A percentile compares a stretch with the other conserved stretches of the same genome.
phyloP scores from a whole-genome alignment of 495 filamentous ascomycete genomes.

The Tuber microsphaerosporum region DNA sequence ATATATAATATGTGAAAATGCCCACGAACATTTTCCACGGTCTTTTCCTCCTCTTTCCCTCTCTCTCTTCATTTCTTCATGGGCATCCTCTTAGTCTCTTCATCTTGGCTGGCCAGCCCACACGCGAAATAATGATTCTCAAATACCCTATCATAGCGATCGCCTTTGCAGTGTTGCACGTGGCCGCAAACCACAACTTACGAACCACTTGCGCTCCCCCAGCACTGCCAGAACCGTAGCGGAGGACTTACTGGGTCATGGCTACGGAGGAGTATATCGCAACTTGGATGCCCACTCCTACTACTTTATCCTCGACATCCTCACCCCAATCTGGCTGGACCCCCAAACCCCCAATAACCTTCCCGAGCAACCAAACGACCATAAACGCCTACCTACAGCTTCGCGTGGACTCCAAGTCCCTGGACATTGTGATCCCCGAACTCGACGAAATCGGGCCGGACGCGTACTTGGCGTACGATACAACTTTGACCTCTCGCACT shows the following conservation, averaged over 20 bases:
- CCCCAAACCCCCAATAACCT: slow-evolving; percentile 6
- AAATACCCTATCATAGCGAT: background rate
- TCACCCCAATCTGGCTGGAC: background rate
- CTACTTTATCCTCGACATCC: background rate
- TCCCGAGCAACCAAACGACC: slow-evolving; percentile 14
- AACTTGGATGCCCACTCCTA: background rate
- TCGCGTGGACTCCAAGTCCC: slow-evolving; percentile 4
- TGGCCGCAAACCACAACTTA: background rate
- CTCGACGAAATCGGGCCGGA: slow-evolving; percentile 17
- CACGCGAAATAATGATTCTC: background rate
- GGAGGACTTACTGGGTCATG: background rate
- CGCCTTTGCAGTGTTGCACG: background rate
- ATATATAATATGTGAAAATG: background rate
- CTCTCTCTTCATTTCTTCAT: too few relatives aligned
- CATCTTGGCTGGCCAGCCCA: too few relatives aligned
- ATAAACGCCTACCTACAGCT: slow-evolving; percentile 18
- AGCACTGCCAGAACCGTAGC: background rate
- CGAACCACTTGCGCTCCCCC: background rate
- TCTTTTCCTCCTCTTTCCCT: too few relatives aligned
- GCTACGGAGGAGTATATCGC: background rate
- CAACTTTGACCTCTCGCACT: slow-evolving; percentile 15
- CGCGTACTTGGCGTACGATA: slow-evolving; percentile 18
- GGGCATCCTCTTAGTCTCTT: too few relatives aligned
- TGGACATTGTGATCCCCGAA: slow-evolving; percentile 9
- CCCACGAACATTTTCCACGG: background rate